Evolutionary conservation across 306 rosid genomes (phyloP).

Genomic region (Trichosanthes truncata): DNA sequence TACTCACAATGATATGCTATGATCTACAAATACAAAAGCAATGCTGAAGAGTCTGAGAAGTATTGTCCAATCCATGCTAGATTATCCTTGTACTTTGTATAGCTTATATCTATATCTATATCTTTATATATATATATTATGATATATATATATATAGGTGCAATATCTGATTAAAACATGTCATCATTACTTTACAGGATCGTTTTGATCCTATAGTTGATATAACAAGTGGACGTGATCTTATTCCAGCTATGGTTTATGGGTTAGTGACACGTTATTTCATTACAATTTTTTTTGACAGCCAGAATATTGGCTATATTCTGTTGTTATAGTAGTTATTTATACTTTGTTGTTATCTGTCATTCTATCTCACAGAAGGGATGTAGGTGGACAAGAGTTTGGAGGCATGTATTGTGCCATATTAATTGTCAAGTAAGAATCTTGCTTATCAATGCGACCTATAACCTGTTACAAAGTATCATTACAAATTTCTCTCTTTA

Average conservation of each 20-base stretch:
- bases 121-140: too few relatives aligned
- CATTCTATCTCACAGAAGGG: conserved; percentile 45
- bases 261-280: conserved; percentile 42
- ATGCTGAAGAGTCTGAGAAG: not conserved
- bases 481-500: conserved; percentile 19
- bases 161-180: not conserved
- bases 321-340: not conserved
- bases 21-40: not conserved
- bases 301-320: conserved; percentile 8
- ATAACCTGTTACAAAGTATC: not conserved
- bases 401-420: conserved; percentile 92
- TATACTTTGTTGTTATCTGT: conserved; percentile 9
- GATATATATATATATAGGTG: not conserved
- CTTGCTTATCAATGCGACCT: conserved; percentile 2
- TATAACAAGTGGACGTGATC: conserved; percentile 72
- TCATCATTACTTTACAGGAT: conserved; percentile 43
- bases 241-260: conserved; percentile 93
- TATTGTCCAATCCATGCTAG: not conserved
- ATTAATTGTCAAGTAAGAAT: conserved; percentile 74
- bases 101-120: not conserved
- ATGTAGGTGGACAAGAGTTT: conserved; percentile 76
- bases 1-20: not conserved
- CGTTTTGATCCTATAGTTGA: conserved; percentile 93
- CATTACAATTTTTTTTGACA: not conserved
- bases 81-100: not conserved